Base-by-base conservation (phyloP, 164 flowering plant genomes). In the Chimonanthus salicifolius region DNA sequence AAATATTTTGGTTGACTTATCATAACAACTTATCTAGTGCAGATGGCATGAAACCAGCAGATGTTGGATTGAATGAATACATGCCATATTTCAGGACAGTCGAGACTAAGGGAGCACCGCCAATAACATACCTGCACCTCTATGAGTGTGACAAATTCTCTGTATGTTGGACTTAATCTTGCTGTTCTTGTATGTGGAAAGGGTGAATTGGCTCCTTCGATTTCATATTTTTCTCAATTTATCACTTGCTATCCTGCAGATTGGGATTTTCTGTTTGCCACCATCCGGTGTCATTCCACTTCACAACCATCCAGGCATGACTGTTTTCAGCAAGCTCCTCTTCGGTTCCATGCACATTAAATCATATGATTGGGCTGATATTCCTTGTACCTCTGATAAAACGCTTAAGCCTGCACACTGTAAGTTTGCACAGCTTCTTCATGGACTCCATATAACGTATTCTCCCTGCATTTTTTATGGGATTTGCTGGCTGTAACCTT, bases 221-320 rank as follows among this genome's bases (percentile, higher is more conserved):
- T 13, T 49, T 64, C 43, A 73, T 65, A 7, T 18, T 69, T 21
- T 80, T 86, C 70, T 44, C 51, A 68, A 6, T 68, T 47, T 68
- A 9, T 63, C 18, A 33, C 70, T 48, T 50, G 49, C 92, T 92
- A 47, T 47, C 58, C 49, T 50, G 46, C 92, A 94, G 98, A 21
- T 94, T 71, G 85, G 89, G 54, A 79, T 92, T 33, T 92, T 94
- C 83, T 89, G 88, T 74, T 84, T 94, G 65, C 98, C 97, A 13
- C 84, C 87, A 67, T 79, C 68, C 7, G 94, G 82, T 33, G 90
- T 89, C 62, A 92, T 94, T 68, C 98, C 97, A 3, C 93, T 94
- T 47, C 98, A 94, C 71, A 89, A 94, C 78, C 98, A 94, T 79
- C 98, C 98, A 2, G 94, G 77, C 64, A 94, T 94, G 98, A 94